These are phyloP conservation scores for Penicillium coffeae DNA, from an alignment of 495 filamentous ascomycete genomes.

Conservation along the genomic window DNA sequence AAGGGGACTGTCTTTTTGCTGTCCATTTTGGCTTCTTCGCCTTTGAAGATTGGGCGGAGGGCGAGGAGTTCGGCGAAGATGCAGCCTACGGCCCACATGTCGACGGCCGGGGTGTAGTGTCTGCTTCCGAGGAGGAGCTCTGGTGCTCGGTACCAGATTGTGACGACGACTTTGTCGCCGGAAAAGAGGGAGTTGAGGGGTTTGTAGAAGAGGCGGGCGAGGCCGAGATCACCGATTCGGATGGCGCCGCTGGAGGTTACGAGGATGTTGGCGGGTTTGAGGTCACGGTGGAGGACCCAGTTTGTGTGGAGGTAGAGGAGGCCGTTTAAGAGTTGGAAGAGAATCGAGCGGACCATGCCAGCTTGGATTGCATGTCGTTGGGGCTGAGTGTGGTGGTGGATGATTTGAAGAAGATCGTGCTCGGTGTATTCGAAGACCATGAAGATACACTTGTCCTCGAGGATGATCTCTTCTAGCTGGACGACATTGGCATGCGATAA, in stretches of 20 bases:
- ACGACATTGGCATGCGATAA: slow-evolving; percentile 88
- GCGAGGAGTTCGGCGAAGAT: slow-evolving; percentile 95
- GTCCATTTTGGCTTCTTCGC: slow-evolving; percentile 98
- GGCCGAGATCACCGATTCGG: slow-evolving; percentile 88
- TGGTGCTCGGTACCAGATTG: slow-evolving; percentile 98
- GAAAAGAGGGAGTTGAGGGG: slow-evolving; percentile 85
- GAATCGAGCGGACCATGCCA: slow-evolving; percentile 79
- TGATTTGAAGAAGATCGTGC: slow-evolving; percentile 94
- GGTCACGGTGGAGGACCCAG: slow-evolving; percentile 95
- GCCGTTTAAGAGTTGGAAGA: slow-evolving; percentile 93
- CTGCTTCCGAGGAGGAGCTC: slow-evolving; percentile 86
- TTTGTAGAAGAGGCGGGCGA: slow-evolving; percentile 91
- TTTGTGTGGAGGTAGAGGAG: slow-evolving; percentile 92
- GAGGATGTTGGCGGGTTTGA: slow-evolving; percentile 99
- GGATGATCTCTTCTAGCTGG: slow-evolving; percentile 87
- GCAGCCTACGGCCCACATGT: slow-evolving; percentile 96
- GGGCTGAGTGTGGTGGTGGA: slow-evolving; percentile 93
- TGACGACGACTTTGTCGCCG: slow-evolving; percentile 98
- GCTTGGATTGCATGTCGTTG: slow-evolving; percentile 84
- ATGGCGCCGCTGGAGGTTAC: slow-evolving; percentile 87
- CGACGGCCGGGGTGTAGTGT: slow-evolving; percentile 95
- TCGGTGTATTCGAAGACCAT: slow-evolving; percentile 99
- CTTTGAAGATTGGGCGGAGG: slow-evolving; percentile 94
- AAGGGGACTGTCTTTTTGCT: slow-evolving; percentile 95
- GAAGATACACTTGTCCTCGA: slow-evolving; percentile 98